phyloP scores from a whole-genome alignment of 1,139 yeast genomes.

The Sugiyamaella castrensis region DNA sequence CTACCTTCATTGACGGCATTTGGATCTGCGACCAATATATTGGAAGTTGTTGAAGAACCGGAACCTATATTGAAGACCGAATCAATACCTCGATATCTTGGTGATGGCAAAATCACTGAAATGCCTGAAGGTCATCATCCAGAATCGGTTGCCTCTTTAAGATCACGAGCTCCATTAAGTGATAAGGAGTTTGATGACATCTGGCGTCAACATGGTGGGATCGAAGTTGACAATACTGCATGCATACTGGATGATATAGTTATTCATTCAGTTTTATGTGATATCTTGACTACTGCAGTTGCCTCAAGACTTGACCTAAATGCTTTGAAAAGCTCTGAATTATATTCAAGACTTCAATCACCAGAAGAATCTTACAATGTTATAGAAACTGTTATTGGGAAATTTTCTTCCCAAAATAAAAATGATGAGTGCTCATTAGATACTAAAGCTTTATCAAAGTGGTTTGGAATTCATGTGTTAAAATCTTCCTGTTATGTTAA shows the following conservation, averaged over 20 bases:
- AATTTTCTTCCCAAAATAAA: constrained; percentile 43
- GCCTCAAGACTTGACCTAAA: background rate
- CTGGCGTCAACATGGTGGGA: constrained; percentile 61
- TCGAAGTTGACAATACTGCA: constrained; percentile 45
- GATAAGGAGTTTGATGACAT: constrained; percentile 47
- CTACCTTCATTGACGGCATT: constrained; percentile 24
- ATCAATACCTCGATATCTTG: constrained; percentile 51
- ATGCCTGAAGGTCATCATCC: constrained; percentile 8
- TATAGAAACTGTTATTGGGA: constrained; percentile 47
- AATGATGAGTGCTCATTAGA: constrained; percentile 39
- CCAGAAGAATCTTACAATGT: constrained; percentile 36
- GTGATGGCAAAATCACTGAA: constrained; percentile 29
- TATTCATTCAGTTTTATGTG: constrained; percentile 41
- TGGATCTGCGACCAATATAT: constrained; percentile 47
- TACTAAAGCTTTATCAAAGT: constrained; percentile 45
- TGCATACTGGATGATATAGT: constrained; percentile 41
- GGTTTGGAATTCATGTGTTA: constrained; percentile 61
- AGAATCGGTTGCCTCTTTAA: constrained; percentile 42
- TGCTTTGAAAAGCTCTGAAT: background rate
- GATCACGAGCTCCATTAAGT: constrained; percentile 55
- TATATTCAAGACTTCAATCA: background rate
- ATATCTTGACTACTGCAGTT: constrained; percentile 39
- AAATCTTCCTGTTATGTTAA: constrained; percentile 36
- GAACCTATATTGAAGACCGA: constrained; percentile 40
- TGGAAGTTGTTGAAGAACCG: constrained; percentile 35